phyloP scores from a whole-genome alignment of 2,329 filamentous ascomycete species.

The Fusarium sp. region DNA sequence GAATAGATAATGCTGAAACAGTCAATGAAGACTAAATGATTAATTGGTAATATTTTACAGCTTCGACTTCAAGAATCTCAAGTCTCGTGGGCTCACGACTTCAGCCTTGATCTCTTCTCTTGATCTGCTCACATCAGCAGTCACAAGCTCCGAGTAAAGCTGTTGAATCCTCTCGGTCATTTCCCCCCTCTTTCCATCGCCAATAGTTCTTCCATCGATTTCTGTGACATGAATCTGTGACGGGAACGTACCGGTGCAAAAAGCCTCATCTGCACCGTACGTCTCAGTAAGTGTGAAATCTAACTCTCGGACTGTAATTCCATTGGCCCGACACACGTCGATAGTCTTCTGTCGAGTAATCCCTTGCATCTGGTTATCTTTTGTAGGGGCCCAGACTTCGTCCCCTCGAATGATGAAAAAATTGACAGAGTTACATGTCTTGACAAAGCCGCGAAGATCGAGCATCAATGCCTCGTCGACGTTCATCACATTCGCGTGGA shows the following conservation, averaged over 20 bases:
- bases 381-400: conserved; percentile 18
- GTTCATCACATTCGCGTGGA: conserved; percentile 12
- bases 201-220: background rate
- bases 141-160: background rate
- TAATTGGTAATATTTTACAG: background rate
- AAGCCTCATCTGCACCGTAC: conserved; percentile 5
- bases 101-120: background rate
- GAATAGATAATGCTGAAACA: background rate
- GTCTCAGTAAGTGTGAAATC: background rate
- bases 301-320: fast-evolving
- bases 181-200: background rate
- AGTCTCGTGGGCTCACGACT: background rate
- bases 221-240: conserved; percentile 13
- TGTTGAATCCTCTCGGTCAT: conserved; percentile 7
- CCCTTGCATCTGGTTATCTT: conserved; percentile 26
- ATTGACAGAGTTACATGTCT: conserved; percentile 21
- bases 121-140: background rate
- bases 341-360: conserved; percentile 1
- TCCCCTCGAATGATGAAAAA: conserved; percentile 10
- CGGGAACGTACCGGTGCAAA: background rate
- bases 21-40: fast-evolving
- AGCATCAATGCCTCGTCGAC: conserved; percentile 12
- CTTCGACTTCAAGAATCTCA: conserved; percentile 10
- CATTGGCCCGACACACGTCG: background rate
- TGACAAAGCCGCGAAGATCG: background rate